Evolutionary conservation across 2,329 filamentous ascomycete genomes (phyloP), one percentile per base, ranked within the genome.

Genomic region (Sporothrix humicola): DNA sequence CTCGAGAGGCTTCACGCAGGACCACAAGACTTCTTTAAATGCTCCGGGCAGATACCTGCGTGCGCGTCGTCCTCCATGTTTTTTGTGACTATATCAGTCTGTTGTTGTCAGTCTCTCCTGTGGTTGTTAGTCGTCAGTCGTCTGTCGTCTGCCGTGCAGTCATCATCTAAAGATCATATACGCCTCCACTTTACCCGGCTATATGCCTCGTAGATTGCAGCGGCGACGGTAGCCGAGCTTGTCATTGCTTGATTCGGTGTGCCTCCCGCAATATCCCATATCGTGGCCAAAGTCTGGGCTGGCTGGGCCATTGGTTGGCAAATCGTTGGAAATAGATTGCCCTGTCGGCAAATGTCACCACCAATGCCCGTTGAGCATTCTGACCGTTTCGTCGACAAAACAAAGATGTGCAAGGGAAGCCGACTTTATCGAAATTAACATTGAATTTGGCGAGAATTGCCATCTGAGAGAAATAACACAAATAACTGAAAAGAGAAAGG

Each of bases 321-420:
- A 20, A 58, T 46, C 48, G 37, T 17, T 48, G 8, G 17, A 56
- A 48, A 58, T 31, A 69, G 26, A 69, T 56, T 50, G 48, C 26
- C 5, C 1, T 44, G 50, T 69, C 66, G 66, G 66, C 66, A 69
- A 56, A 69, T 69, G 31, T 52, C 10, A 66, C 44, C 59, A 63
- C 59, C 59, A 63, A 63, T 63, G 15, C 59, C 15, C 15, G 42
- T 31, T 20, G 12, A 26, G 15, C 7, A 31, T 66, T 31, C 44
- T 12, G n/a, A 8, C 52, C 20, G 31, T 37, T 37, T 37, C 31
- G n/a, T 56, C 23, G 20, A 12, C 52, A 23, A 56, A 10, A 23
- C 52, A 37, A 37, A 37, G 52, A 56, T 20, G 12, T n/a, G 13
- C 10, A 56, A 13, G 20, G 8, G n/a, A n/a, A 15, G n/a, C n/a